Evolutionary conservation across 495 filamentous ascomycete genomes (phyloP), one percentile per base, ranked within the genome.

Genomic region (Penicillium cosmopolitanum): DNA sequence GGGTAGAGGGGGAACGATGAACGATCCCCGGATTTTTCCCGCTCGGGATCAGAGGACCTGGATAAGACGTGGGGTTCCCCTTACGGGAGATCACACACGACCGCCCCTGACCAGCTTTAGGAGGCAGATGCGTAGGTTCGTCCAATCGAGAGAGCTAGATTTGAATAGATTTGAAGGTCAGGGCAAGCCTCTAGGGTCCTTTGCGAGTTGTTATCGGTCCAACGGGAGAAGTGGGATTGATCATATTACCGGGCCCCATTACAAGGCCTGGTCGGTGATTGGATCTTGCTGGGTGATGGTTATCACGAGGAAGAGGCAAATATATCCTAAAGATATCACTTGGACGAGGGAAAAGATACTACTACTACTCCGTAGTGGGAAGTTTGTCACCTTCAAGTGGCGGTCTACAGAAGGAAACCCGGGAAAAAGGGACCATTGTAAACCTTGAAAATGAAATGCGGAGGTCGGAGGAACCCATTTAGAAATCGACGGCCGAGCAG

Each of bases 221-320:
- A 70, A 70, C 66, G 58, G 58, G 68, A 70, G 52, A 11, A 34
- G 23, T 18, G 53, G 16, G 53, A 64, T 70, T 67, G 62, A 59
- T 62, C 60, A 64, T 64, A 61, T 64, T 66, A 63, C 50, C 59
- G 58, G 53, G 46, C 19, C 53, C 33, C 34, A 61, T 70, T 61
- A 70, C 67, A 65, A 58, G 58, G 54, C 15, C 55, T 40, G 57
- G 51, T 13, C 28, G 57, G 33, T 68, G 62, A 70, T 68, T 68
- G 65, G 67, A 50, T 36, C 53, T 28, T n/a, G 25, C 18, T 31
- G 55, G 46, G 8, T 40, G 46, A 48, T 19, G 16, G 42, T 8
- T 48, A 48, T 48, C 46, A 48, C 46, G 21, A 11, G 23, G 23
- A 48, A 48, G 21, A 28, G 10, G 10, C 18, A 48, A 48, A 25